A percentile compares a stretch with the other conserved stretches of the same genome.
phyloP scores from a whole-genome alignment of 1,139 yeast species.

The Kodamaea sp. region DNA sequence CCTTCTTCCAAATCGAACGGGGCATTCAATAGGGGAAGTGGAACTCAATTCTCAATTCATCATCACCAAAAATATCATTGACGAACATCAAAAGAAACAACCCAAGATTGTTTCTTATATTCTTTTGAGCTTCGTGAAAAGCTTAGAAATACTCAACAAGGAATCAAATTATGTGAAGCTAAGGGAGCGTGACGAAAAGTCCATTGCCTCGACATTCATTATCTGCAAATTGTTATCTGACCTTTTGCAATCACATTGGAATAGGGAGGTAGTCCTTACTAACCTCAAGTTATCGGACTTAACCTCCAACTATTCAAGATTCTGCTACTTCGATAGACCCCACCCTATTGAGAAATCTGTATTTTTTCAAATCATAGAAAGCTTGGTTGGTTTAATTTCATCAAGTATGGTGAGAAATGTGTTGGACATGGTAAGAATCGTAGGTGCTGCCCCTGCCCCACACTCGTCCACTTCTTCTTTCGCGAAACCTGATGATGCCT shows the following conservation, averaged over 20 bases:
- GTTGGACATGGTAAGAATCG: constrained; percentile 14
- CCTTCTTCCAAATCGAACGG: constrained; percentile 42
- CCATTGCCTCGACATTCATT: constrained; percentile 35
- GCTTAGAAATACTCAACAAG: constrained; percentile 29
- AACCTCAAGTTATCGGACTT: constrained; percentile 11
- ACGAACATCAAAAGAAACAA: constrained; percentile 20
- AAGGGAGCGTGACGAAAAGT: constrained; percentile 34
- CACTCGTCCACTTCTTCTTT: too few relatives aligned
- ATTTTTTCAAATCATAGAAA: constrained; percentile 12
- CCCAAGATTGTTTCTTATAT: constrained; percentile 24
- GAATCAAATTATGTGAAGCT: constrained; percentile 30
- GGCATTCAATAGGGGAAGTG: constrained; percentile 43
- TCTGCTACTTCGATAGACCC: constrained; percentile 16
- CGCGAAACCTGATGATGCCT: constrained; percentile 4
- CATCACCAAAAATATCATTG: constrained; percentile 32
- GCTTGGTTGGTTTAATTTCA: constrained; percentile 14
- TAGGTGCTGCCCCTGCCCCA: neutral
- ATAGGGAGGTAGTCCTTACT: constrained; percentile 12
- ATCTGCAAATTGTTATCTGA: constrained; percentile 34
- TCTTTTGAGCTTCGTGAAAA: constrained; percentile 23
- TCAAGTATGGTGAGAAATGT: constrained; percentile 15
- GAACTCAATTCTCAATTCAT: constrained; percentile 45
- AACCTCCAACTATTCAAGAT: constrained; percentile 17
- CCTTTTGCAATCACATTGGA: constrained; percentile 34
- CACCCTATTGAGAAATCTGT: constrained; percentile 8